Evolutionary conservation across 1,139 yeast species (phyloP).

Genomic region (Kluyveromyces sp.): DNA sequence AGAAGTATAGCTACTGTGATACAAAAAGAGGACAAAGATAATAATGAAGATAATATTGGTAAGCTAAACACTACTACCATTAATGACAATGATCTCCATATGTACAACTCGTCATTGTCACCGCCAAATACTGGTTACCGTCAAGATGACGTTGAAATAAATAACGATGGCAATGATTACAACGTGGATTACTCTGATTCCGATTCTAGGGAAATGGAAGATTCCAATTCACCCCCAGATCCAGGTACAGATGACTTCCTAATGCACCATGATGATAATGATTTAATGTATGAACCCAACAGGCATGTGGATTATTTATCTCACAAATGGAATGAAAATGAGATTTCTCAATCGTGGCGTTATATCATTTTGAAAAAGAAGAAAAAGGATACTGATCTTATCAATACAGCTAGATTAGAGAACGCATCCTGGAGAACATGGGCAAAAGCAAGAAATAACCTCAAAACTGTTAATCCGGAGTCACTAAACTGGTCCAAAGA

Average conservation of each 20-base stretch:
- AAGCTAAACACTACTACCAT: not conserved
- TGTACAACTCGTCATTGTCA: not conserved
- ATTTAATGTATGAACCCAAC: slow-evolving; percentile 70
- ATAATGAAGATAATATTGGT: slow-evolving; percentile 4
- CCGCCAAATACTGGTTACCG: not conserved
- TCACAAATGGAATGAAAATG: slow-evolving; percentile 92
- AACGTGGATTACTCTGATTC: slow-evolving; percentile 16
- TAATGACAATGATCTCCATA: slow-evolving; percentile 10
- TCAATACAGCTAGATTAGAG: slow-evolving; percentile 57
- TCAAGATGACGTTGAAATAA: slow-evolving; percentile 13
- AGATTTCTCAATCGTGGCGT: slow-evolving; percentile 91
- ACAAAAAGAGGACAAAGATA: slow-evolving; percentile 10
- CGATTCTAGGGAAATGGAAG: slow-evolving; percentile 13
- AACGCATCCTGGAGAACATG: slow-evolving; percentile 84
- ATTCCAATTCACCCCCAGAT: slow-evolving; percentile 26
- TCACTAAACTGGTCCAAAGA: slow-evolving; percentile 74
- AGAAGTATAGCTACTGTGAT: not conserved
- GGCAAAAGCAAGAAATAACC: slow-evolving; percentile 66
- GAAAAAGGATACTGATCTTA: slow-evolving; percentile 42
- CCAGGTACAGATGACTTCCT: slow-evolving; percentile 34
- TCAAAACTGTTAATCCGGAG: slow-evolving; percentile 66
- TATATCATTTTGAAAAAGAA: slow-evolving; percentile 78
- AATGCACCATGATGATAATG: slow-evolving; percentile 77
- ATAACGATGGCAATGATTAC: slow-evolving; percentile 16
- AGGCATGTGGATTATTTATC: slow-evolving; percentile 91